Evolutionary conservation across 495 filamentous ascomycete genomes (phyloP), one percentile per base, ranked within the genome.

Genomic region (Trichoderma erinaceum): DNA sequence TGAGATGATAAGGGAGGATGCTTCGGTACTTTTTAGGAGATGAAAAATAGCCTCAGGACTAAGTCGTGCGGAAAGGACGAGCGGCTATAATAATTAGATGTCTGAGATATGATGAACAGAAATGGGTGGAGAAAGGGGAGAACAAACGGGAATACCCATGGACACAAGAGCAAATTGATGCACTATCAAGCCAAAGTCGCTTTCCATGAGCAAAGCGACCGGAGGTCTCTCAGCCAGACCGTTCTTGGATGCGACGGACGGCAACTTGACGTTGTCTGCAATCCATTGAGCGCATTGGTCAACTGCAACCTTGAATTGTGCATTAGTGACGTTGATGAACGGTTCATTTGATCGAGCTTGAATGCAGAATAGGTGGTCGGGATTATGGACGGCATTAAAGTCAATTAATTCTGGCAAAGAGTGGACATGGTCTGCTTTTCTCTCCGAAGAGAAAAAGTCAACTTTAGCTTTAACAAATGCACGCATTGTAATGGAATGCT

Each of bases 201-300:
- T 79, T 11, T 79, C 74, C 68, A 77, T 69, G 27, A 75, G 66
- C 10, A 79, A 64, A 25, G 73, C 77, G 27, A 78, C 70, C 16
- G 71, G 72, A 8, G 64, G 27, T 41, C 65, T 68, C 50, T 71
- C 25, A 6, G 27, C 29, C 23, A 64, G n/a, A 12, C n/a, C 38
- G 23, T 64, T 32, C 61, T 64, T 64, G 2, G 48, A 5, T 23
- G 18, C 21, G 1, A 23, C 48, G 11, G 18, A 0, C 25, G 61
- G 61, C 61, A 64, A 21, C 11, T 52, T 52, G 48, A 52, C 48
- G 38, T 64, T 64, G 4, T 35, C 25, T 21, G 29, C 29, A 35
- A 64, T 35, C 61, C 61, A 64, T 35, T 15, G 13, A 18, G 61
- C 61, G 61, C 61, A 64, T 11, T 41, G 29, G 61, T 41, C 61